Evolutionary conservation across 176 grass and related monocot genomes (phyloP).

Genomic region (Zoysia japonica): DNA sequence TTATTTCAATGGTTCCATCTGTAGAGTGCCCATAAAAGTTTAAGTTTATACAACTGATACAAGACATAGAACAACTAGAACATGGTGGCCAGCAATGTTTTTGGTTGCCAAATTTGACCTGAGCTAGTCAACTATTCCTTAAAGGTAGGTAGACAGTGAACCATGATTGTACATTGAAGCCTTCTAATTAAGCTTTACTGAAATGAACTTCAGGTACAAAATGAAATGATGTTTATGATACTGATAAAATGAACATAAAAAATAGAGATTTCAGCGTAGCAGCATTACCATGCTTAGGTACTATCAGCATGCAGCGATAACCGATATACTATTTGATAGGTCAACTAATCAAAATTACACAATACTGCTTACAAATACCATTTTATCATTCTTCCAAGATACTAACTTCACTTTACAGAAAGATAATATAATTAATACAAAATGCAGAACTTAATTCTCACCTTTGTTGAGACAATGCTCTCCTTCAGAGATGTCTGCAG

Average conservation of each 20-base stretch:
- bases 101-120: neutral
- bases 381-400: neutral
- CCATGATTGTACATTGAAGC: neutral
- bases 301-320: slow-evolving; percentile 17
- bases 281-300: neutral
- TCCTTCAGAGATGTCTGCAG: neutral
- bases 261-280: slow-evolving; percentile 1
- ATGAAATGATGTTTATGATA: neutral
- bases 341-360: slow-evolving; percentile 2
- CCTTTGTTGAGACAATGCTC: slow-evolving; percentile 26
- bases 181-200: neutral
- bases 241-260: neutral
- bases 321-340: neutral
- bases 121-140: neutral
- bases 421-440: neutral
- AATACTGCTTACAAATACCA: neutral
- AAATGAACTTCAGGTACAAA: neutral
- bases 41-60: slow-evolving; percentile 23
- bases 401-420: neutral
- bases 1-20: slow-evolving; percentile 21
- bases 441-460: slow-evolving; percentile 28
- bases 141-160: neutral
- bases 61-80: neutral
- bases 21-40: slow-evolving; percentile 8
- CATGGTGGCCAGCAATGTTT: neutral